A percentile compares a stretch with the other conserved stretches of the same genome.
Conservation (phyloP, 495 filamentous ascomycete species). For the Penicillium silybi region DNA sequence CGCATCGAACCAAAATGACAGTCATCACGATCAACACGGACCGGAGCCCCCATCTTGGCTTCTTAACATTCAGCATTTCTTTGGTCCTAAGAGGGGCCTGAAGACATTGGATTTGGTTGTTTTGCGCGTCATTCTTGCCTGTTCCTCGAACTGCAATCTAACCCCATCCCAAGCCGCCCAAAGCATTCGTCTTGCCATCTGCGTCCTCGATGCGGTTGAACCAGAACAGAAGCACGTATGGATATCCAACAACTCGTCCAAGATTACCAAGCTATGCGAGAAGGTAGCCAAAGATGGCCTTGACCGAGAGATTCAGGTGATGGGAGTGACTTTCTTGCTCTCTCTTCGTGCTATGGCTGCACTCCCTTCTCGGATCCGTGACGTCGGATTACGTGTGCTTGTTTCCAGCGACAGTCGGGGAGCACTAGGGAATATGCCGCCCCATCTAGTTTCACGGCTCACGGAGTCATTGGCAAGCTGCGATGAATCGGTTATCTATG, state of each 20-base stretch:
- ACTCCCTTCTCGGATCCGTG: constrained; percentile 23
- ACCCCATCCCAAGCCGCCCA: constrained; percentile 40
- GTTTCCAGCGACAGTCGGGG: constrained; percentile 23
- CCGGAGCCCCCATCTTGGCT: constrained; percentile 28
- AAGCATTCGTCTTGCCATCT: constrained; percentile 47
- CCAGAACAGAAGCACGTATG: constrained; percentile 38
- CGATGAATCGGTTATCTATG: constrained; percentile 20
- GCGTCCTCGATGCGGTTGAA: constrained; percentile 44
- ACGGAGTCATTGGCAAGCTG: constrained; percentile 17
- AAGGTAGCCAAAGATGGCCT: constrained; percentile 43
- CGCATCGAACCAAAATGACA: constrained; percentile 15
- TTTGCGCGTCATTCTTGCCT: constrained; percentile 49
- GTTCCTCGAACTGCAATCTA: constrained; percentile 40
- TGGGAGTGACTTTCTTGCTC: constrained; percentile 38
- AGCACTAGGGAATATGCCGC: constrained; percentile 21
- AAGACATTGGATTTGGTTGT: constrained; percentile 56
- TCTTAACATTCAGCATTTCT: constrained; percentile 44
- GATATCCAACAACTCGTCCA: constrained; percentile 37
- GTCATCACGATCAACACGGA: constrained; percentile 8
- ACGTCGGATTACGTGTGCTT: constrained; percentile 24
- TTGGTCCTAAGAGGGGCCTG: constrained; percentile 42
- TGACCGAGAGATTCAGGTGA: constrained; percentile 37
- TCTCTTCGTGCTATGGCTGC: constrained; percentile 22
- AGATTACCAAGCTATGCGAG: constrained; percentile 49
- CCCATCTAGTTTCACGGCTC: constrained; percentile 21